phyloP scores from a whole-genome alignment of 75 land plant genomes.

The Adiantum capillusveneris region DNA sequence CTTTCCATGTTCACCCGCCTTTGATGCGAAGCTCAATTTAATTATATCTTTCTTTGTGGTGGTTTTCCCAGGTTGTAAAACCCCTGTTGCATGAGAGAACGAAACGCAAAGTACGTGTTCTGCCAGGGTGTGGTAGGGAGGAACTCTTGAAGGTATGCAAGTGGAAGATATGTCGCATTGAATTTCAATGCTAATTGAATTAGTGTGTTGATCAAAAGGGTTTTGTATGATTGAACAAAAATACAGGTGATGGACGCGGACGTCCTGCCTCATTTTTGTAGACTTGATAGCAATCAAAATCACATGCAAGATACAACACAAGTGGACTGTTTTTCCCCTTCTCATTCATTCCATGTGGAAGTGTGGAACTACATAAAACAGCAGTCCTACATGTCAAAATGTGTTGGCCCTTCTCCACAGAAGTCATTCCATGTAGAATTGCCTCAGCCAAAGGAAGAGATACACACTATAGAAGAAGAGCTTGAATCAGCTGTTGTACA shows the following conservation, averaged over 20 bases:
- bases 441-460: slow-evolving; percentile 10
- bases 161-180: background rate
- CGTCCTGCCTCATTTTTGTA: slow-evolving; percentile 27
- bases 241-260: slow-evolving; percentile 38
- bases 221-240: background rate
- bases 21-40: no score
- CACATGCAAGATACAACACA: background rate
- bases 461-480: slow-evolving; percentile 4
- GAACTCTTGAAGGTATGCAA: slow-evolving; percentile 53
- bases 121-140: slow-evolving; percentile 70
- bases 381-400: slow-evolving; percentile 5
- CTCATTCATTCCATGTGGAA: slow-evolving; percentile 35
- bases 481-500: background rate
- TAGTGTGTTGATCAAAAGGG: background rate
- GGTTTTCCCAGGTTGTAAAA: slow-evolving; percentile 62
- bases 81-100: slow-evolving; percentile 97
- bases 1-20: no score
- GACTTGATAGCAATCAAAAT: slow-evolving; percentile 2
- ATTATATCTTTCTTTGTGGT: no score
- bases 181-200: background rate
- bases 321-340: slow-evolving; percentile 21
- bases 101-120: slow-evolving; percentile 68
- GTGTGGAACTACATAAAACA: slow-evolving; percentile 23
- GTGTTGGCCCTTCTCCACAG: background rate
- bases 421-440: slow-evolving; percentile 16